A percentile compares a stretch with the other conserved stretches of the same genome.
Conservation (phyloP, 768 basidiomycete genomes). For the Auriculariales sp. region DNA sequence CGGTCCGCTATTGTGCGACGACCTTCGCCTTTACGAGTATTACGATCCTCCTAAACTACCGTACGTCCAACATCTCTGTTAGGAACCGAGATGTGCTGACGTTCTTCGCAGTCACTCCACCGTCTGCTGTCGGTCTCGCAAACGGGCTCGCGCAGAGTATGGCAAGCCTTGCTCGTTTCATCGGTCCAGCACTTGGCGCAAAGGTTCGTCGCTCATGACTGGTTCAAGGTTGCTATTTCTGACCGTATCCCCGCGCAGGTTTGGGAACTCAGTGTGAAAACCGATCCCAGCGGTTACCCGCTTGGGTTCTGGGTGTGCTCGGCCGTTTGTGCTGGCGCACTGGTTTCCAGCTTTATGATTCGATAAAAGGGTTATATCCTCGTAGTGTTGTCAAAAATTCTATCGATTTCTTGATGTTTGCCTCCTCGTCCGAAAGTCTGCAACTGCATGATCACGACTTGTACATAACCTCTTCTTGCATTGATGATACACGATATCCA, state of each 20-base stretch:
- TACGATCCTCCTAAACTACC: conserved; percentile 71
- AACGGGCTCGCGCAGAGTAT: conserved; percentile 95
- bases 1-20: conserved; percentile 72
- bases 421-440: too few relatives aligned
- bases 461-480: too few relatives aligned
- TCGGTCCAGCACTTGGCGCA: conserved; percentile 76
- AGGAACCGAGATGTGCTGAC: too few relatives aligned
- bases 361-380: too few relatives aligned
- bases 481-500: too few relatives aligned
- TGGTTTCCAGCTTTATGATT: conserved; percentile 60
- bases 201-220: conserved; percentile 34
- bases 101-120: conserved; percentile 63
- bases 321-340: conserved; percentile 41
- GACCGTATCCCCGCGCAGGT: conserved; percentile 27
- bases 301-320: conserved; percentile 60
- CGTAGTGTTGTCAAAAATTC: too few relatives aligned
- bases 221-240: neutral
- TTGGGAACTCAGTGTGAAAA: conserved; percentile 58
- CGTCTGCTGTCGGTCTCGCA: conserved; percentile 73
- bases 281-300: conserved; percentile 56
- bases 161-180: conserved; percentile 81
- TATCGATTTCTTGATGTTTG: too few relatives aligned
- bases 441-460: too few relatives aligned
- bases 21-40: conserved; percentile 88
- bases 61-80: neutral